Evolutionary conservation across 306 rosid genomes (phyloP).

Genomic region (Fragaria iinumae): DNA sequence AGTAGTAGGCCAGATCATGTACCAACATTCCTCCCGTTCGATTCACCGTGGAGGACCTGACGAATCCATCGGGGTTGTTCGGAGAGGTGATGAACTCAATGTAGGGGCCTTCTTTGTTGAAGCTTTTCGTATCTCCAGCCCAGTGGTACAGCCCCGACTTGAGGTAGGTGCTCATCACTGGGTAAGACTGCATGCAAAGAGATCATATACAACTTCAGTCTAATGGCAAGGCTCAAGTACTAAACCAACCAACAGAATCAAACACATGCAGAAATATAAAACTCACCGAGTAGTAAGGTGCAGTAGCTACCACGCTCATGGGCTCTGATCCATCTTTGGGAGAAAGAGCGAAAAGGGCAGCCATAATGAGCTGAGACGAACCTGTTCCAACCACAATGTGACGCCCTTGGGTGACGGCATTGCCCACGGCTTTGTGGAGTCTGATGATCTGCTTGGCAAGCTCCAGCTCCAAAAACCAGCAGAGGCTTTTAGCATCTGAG

Average conservation of each 20-base stretch:
- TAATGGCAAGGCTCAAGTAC: neutral
- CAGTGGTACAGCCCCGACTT: constrained; percentile 90
- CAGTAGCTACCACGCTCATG: constrained; percentile 53
- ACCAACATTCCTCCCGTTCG: constrained; percentile 50
- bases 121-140: constrained; percentile 69
- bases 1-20: constrained; percentile 83
- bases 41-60: constrained; percentile 52
- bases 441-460: constrained; percentile 56
- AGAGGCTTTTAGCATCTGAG: constrained; percentile 49
- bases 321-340: constrained; percentile 49
- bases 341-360: constrained; percentile 81
- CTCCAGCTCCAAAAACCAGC: constrained; percentile 86
- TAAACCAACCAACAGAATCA: constrained; percentile 23
- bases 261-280: neutral
- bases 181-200: constrained; percentile 63
- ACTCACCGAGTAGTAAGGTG: constrained; percentile 86
- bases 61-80: constrained; percentile 83
- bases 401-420: constrained; percentile 67
- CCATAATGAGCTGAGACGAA: constrained; percentile 85
- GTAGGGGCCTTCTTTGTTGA: constrained; percentile 51
- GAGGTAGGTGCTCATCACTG: constrained; percentile 60
- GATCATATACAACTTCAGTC: neutral
- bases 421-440: constrained; percentile 68
- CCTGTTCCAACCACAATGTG: constrained; percentile 87
- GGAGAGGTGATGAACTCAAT: constrained; percentile 90